Base-by-base conservation (phyloP, 495 filamentous ascomycete genomes). In the Hyaloscypha variabilis region DNA sequence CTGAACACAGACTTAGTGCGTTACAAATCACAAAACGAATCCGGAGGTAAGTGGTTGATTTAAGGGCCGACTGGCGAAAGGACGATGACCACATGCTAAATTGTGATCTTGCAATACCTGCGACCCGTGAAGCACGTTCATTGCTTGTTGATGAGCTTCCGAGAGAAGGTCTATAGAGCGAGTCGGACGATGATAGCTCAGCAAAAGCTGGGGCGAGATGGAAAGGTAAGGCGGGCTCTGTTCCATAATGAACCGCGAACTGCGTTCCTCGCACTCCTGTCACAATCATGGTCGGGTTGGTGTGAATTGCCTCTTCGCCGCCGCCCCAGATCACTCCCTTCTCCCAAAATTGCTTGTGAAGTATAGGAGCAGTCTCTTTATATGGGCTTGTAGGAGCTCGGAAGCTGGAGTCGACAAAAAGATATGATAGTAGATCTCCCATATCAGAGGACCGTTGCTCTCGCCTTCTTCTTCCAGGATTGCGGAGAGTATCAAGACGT, bases 381-480 rank as follows among this genome's bases (percentile, higher is more conserved):
- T 68, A 39, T 85, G 83, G 17, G 17, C 30, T 1, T 66, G 59
- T 13, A 83, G 70, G 8, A 81, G 54, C 6, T 69, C 30, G 17
- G 77, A 57, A 28, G 79, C 72, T 54, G 72, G 36, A 1, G 74
- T 60, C 63, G 80, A 74, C 6, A 88, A 69, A 58, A 77, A 78
- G 26, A 82, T 51, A 67, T 87, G 75, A 65, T 86, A 86, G 66
- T 82, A 87, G 61, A 87, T 78, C 39, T 82, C 76, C 85, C 83
- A 88, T 11, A 85, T 72, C 25, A 64, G 52, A 2, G 66, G 60
- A 29, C 52, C 19, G 14, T 74, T 66, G 11, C 65, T 60, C 8
- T 50, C 69, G 1, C 74, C 63, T 19, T 52, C 26, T 31, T 77
- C 63, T 30, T 83, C 81, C 4, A 80, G 59, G 46, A 85, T 66